Evolutionary conservation across 2,329 filamentous ascomycete genomes (phyloP), one percentile per base, ranked within the genome.

Genomic region (Fusarium guadeloupense): DNA sequence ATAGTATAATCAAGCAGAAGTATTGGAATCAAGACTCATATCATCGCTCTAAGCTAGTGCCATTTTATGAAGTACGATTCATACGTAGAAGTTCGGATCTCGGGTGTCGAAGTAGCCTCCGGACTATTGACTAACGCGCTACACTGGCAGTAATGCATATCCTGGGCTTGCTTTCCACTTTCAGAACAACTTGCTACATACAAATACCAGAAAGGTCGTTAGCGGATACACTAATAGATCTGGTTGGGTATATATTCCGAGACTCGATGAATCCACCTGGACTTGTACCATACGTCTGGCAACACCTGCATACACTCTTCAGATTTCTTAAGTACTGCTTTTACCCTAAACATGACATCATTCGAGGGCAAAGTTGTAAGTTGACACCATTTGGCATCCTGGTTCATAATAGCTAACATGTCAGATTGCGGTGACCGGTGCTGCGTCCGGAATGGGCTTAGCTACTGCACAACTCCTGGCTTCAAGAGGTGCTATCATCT

Each of bases 381-480:
- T 34, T 0, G 1, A 4, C 9, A 9, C 6, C 6, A 9, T 9
- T 9, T 4, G 4, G 8, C 5, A 13, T 9, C 9, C 14, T 17
- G 13, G 7, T 4, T 7, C 3, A 16, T 9, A n/a, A n/a, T n/a
- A n/a, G 25, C 9, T 59, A 17, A 60, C 39, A 13, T 2, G 5
- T 20, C 5, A 63, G 61, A 44, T 65, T 9, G 62, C 53, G 5
- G 45, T 65, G 2, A 69, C 66, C 2, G 67, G 67, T 7, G 67
- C 62, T n/a, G 66, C 47, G 1, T 62, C 55, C 0, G 64, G 66
- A 0, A 69, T 69, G 41, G 67, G 67, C 1, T 40, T 69, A 0
- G 67, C 64, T 2, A 69, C 66, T 6, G 64, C 64, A 2, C 45
- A 66, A 5, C 55, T 69, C 1, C 55, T 69, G 8, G 62, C 64